Evolutionary conservation across 2,329 filamentous ascomycete species (phyloP).

Genomic region (Pseudocercospora pini-densiflorae): DNA sequence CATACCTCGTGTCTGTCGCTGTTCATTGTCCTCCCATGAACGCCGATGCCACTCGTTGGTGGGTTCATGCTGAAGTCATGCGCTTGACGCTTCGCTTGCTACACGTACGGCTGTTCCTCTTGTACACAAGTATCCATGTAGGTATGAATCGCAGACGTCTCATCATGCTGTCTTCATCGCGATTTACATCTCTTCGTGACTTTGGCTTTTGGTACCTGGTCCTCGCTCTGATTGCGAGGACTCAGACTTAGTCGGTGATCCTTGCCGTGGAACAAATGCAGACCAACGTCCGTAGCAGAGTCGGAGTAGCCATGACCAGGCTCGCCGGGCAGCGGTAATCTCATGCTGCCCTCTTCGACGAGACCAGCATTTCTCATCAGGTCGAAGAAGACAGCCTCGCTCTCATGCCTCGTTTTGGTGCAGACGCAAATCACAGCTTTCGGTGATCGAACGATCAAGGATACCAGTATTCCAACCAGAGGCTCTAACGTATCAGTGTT

Average conservation of each 20-base stretch:
- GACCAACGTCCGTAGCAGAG: constrained; percentile 40
- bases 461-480: constrained; percentile 62
- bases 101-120: not conserved
- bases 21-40: not conserved
- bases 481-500: constrained; percentile 69
- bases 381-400: constrained; percentile 69
- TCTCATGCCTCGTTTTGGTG: constrained; percentile 70
- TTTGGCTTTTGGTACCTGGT: constrained; percentile 30
- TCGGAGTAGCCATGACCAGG: constrained; percentile 43
- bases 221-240: constrained; percentile 36
- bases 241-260: constrained; percentile 38
- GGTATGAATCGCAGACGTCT: not conserved
- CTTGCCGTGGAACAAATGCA: constrained; percentile 41
- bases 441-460: constrained; percentile 54
- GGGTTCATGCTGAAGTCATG: not conserved
- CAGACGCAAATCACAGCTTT: constrained; percentile 61
- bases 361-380: constrained; percentile 52
- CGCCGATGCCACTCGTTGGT: not conserved
- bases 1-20: not conserved
- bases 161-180: constrained; percentile 11
- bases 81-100: not conserved
- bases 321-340: constrained; percentile 38
- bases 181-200: constrained; percentile 23
- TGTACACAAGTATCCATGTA: not conserved
- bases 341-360: constrained; percentile 35